Evolutionary conservation across 2,329 filamentous ascomycete genomes (phyloP).

Genomic region (Neonectria coccinea): DNA sequence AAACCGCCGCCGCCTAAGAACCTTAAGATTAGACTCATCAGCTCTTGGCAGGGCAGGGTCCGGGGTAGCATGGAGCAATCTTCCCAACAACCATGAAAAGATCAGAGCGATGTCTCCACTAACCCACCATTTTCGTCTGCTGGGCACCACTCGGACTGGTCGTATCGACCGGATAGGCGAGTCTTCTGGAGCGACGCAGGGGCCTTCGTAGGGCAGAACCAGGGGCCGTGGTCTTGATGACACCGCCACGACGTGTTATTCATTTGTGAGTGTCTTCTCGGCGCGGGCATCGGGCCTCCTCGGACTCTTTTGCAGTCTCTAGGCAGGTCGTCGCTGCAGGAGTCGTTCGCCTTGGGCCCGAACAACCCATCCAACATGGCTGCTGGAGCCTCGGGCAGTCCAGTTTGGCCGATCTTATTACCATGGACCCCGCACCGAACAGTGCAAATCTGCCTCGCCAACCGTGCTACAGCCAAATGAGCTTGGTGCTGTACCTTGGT

Average conservation of each 20-base stretch:
- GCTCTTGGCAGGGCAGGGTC: conserved; percentile 35
- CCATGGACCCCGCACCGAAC: not conserved
- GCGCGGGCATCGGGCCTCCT: no score
- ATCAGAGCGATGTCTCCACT: conserved; percentile 15
- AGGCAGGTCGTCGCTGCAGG: not conserved
- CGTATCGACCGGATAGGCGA: conserved; percentile 1
- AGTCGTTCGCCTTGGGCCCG: not conserved
- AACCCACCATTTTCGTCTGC: conserved; percentile 25
- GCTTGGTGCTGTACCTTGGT: not conserved
- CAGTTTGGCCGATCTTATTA: not conserved
- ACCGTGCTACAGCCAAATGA: not conserved
- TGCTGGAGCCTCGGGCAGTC: not conserved
- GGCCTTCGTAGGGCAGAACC: conserved; percentile 25
- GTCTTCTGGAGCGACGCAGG: not conserved
- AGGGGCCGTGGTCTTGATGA: not conserved
- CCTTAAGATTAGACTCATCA: conserved; percentile 37
- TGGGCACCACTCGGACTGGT: not conserved
- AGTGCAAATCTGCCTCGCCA: conserved; percentile 26
- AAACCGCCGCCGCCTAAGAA: conserved; percentile 36
- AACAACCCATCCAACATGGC: not conserved
- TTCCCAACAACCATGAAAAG: conserved; percentile 26
- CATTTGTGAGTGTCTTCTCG: not conserved
- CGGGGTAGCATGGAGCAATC: conserved; percentile 26
- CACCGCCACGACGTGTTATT: not conserved
- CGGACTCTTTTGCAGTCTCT: not conserved